Conservation (phyloP, 176 grass and related monocot genomes). For the Hordeum vulgare region DNA sequence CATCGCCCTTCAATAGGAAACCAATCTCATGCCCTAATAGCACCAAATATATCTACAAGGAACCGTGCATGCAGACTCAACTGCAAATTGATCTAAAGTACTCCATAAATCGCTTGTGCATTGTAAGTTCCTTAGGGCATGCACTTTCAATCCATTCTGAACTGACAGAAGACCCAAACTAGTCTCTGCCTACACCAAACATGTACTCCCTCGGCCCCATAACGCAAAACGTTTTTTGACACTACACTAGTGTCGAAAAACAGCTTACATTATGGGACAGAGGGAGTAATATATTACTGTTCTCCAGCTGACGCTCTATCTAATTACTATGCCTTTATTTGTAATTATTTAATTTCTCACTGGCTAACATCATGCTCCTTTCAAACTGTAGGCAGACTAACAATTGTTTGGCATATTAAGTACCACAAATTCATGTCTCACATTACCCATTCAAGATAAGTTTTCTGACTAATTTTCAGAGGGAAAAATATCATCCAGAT, state of each 20-base stretch:
- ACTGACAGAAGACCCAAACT: background rate
- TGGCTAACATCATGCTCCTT: background rate
- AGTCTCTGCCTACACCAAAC: background rate
- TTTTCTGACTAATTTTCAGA: background rate
- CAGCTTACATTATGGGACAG: no score
- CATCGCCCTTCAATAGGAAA: background rate
- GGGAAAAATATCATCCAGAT: background rate
- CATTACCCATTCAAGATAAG: background rate
- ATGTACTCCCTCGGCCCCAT: background rate
- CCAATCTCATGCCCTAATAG: background rate
- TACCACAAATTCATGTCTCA: background rate
- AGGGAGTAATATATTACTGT: background rate
- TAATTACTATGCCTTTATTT: background rate
- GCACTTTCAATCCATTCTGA: background rate
- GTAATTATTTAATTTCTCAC: background rate
- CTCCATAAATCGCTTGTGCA: background rate
- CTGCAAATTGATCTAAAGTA: background rate
- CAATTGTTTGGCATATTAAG: conserved; percentile 4
- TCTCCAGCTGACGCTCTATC: background rate
- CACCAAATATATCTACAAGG: background rate
- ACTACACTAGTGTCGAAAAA: no score
- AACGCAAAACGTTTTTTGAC: no score
- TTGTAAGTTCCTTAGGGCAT: background rate
- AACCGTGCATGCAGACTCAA: background rate
- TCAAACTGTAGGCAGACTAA: background rate